Percentiles rank a stretch among this genome's conserved stretches.
These are phyloP conservation scores for Withania somnifera DNA, from an alignment of 305 asterid species.

Conservation along the genomic window DNA sequence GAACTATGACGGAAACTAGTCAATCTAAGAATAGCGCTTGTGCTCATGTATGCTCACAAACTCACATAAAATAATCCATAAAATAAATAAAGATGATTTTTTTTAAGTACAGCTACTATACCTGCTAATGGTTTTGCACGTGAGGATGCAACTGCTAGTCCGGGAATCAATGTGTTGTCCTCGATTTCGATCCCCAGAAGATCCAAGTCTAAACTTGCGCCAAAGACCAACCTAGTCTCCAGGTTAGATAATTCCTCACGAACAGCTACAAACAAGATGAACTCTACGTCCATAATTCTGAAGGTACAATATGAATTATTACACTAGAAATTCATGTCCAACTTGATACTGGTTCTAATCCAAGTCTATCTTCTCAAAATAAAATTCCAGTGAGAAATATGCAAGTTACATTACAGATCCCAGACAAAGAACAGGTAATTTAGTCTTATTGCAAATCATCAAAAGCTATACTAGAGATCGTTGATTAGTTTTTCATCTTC, in stretches of 20 bases:
- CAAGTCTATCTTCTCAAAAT: background rate
- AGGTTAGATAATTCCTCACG: constrained; percentile 60
- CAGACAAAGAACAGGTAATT: background rate
- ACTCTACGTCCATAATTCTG: background rate
- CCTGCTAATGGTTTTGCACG: constrained; percentile 92
- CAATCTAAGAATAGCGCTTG: background rate
- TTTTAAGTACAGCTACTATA: constrained; percentile 1
- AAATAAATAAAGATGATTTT: background rate
- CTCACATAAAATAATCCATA: background rate
- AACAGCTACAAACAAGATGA: constrained; percentile 39
- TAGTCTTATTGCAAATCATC: background rate
- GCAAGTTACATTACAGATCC: background rate
- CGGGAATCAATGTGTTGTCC: constrained; percentile 70
- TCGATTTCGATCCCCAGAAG: constrained; percentile 82
- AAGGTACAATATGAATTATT: background rate
- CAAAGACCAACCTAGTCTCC: constrained; percentile 47
- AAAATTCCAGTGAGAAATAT: background rate
- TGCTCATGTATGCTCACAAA: background rate
- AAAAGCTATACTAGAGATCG: background rate
- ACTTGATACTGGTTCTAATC: background rate
- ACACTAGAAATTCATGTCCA: background rate
- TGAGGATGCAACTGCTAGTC: constrained; percentile 85
- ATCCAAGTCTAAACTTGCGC: constrained; percentile 81
- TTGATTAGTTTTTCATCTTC: background rate
- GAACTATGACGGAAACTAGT: background rate